phyloP scores from a whole-genome alignment of 2,329 filamentous ascomycete genomes.

The Fusarium tricinctum region DNA sequence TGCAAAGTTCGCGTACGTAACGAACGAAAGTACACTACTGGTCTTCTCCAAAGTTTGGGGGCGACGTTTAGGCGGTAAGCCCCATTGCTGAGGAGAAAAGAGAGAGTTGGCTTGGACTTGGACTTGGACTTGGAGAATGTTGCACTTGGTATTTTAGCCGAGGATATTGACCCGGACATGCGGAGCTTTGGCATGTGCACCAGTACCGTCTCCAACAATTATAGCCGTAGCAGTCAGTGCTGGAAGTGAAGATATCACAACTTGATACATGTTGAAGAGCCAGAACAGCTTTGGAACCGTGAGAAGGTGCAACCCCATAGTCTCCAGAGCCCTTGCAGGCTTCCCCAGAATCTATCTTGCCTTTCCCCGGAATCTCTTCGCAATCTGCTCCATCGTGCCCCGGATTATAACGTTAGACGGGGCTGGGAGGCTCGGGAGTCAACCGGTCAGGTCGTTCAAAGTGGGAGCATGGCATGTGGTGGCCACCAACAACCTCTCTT shows the following conservation, averaged over 20 bases:
- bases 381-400: constrained; percentile 30
- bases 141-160: constrained; percentile 29
- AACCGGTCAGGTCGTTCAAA: constrained; percentile 31
- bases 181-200: constrained; percentile 24
- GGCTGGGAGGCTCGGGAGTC: constrained; percentile 27
- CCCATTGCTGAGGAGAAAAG: constrained; percentile 5
- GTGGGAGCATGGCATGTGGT: constrained; percentile 36
- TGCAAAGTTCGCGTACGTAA: constrained; percentile 25
- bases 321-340: constrained; percentile 18
- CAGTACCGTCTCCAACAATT: constrained; percentile 7
- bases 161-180: constrained; percentile 36
- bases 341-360: constrained; percentile 42
- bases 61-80: constrained; percentile 16
- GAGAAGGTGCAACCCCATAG: constrained; percentile 25
- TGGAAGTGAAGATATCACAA: constrained; percentile 17
- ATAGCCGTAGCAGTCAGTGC: neutral
- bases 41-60: constrained; percentile 29
- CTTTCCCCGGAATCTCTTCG: constrained; percentile 37
- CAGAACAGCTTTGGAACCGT: neutral
- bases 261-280: neutral
- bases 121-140: constrained; percentile 36
- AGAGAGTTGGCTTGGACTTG: neutral
- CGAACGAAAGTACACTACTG: neutral
- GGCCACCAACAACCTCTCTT: neutral
- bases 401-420: constrained; percentile 19